Evolutionary conservation across 176 grass and related monocot species (phyloP).

Genomic region (bread wheat (Triticum aestivum)): IWGSC_CS_RefSeq_v2.1 NC_057802.1:49087302-49087801

Average conservation of each 20-base stretch:
- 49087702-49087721: background rate
- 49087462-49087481: conserved; percentile 71
- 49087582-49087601: conserved; percentile 74
- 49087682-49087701: conserved; percentile 22
- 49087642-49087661: conserved; percentile 39
- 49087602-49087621: conserved; percentile 57
- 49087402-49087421: conserved; percentile 54
- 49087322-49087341: conserved; percentile 4
- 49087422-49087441: conserved; percentile 81
- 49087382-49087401: conserved; percentile 76
- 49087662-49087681: conserved; percentile 44
- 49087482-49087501: conserved; percentile 72
- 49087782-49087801: background rate
- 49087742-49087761: background rate
- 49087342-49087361: conserved; percentile 43
- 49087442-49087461: conserved; percentile 77
- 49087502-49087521: conserved; percentile 64
- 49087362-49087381: conserved; percentile 83
- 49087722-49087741: background rate
- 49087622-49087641: conserved; percentile 31
- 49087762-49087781: background rate
- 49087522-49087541: conserved; percentile 43
- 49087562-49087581: conserved; percentile 54
- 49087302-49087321: conserved; percentile 12
- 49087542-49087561: conserved; percentile 56